Conservation (phyloP, 805 yeast genomes). For the Candida quercuum region DNA sequence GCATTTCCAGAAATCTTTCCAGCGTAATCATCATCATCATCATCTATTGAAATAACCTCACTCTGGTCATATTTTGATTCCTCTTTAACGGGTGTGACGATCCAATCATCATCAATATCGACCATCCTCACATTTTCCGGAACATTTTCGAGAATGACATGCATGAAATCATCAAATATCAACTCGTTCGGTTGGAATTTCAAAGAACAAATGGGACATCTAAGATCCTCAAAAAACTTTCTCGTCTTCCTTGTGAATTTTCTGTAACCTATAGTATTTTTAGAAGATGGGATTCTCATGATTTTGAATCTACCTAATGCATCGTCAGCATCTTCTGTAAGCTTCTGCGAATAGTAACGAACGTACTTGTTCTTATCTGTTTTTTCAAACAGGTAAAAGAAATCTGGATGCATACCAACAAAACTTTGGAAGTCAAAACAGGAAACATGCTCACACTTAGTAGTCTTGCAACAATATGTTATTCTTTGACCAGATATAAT, state of each 20-base stretch:
- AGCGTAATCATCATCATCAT: constrained; percentile 6
- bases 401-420: constrained; percentile 7
- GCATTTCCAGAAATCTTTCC: not conserved
- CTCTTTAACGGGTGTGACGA: constrained; percentile 6
- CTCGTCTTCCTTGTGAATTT: constrained; percentile 9
- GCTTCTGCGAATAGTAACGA: too few species aligned
- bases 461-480: constrained; percentile 9
- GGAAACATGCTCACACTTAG: constrained; percentile 10
- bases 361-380: not conserved
- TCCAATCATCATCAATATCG: constrained; percentile 12
- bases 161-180: constrained; percentile 18
- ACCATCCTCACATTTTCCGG: constrained; percentile 3
- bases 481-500: constrained; percentile 13
- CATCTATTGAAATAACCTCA: constrained; percentile 5
- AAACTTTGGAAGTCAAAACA: constrained; percentile 14
- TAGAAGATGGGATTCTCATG: too few species aligned
- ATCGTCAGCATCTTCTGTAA: too few species aligned
- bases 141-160: constrained; percentile 4
- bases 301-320: too few species aligned
- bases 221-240: not conserved
- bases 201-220: constrained; percentile 17
- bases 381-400: not conserved
- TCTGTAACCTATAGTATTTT: constrained; percentile 1
- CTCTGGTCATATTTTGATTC: not conserved
- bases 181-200: constrained; percentile 9